Base-by-base conservation (phyloP, 306 rosid genomes). In the Mucuna pruriens region DNA sequence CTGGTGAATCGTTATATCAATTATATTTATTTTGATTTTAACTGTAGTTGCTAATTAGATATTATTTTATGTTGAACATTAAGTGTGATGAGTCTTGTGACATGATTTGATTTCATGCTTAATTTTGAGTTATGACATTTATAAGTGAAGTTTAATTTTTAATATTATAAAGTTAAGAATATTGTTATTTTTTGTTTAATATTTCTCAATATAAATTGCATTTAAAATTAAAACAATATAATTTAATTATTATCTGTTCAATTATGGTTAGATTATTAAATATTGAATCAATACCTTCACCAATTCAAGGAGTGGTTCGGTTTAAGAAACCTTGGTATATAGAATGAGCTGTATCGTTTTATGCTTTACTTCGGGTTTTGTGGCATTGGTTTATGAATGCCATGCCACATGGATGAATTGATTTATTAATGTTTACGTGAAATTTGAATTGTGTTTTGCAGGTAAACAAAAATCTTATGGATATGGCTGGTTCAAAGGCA, bases 381-480 rank as follows among this genome's bases (percentile, higher is more conserved):
- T 7, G 11, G 38, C 29, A 2, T 20, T 70, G 74, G 70, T 61
- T 63, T 9, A 15, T 39, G 34, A 46, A 40, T 82, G 52, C 13
- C 9, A 39, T 2, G 45, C 5, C 15, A 54, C 9, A 29, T 70
- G 60, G 16, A 67, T 71, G 7, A 33, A 22, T 44, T 67, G 73
- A 36, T 45, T 16, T 44, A 40, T 42, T 42, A 13, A 57, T 46
- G 9, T 26, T 51, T 49, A 51, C 19, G 6, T 38, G 54, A 57
- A 46, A 54, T 71, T 8, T 9, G 62, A 65, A 78, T 44, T 15
- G n/a, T 66, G 6, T 49, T 78, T 38, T 78, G 51, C 88, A 95
- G 99, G 91, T 93, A 71, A 78, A 93, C 79, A 85, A 84, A 76
- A 86, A 63, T 80, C 94, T 96, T 5, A 90, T 96, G 98, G 90